Percentiles rank a stretch among this genome's conserved stretches.
Evolutionary conservation across 2,329 filamentous ascomycete species (phyloP).

Genomic region (Ceratocystis harringtonii): DNA sequence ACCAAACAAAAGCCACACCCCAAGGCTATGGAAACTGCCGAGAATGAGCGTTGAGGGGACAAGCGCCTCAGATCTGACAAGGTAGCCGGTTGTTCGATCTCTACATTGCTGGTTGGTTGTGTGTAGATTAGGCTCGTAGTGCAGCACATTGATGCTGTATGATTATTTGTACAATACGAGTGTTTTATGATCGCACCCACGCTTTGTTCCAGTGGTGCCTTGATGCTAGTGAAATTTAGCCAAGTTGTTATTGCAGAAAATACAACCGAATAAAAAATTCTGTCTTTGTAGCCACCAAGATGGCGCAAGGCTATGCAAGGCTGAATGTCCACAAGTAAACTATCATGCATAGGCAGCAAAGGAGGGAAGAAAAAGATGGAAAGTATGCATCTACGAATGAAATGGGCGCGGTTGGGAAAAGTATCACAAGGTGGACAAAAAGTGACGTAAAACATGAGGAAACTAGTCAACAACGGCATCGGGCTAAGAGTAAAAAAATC

Average conservation of each 20-base stretch:
- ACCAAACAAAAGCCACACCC: neutral
- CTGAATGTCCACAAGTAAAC: no score
- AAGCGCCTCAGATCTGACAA: neutral
- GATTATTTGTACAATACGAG: conserved; percentile 13
- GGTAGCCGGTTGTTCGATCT: neutral
- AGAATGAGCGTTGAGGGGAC: neutral
- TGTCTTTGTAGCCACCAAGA: neutral
- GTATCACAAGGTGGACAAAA: no score
- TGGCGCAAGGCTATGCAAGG: no score
- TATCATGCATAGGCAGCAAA: no score
- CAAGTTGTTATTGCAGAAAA: neutral
- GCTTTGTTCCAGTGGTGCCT: neutral
- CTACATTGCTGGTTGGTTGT: neutral
- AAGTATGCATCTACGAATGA: no score
- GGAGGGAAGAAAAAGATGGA: no score
- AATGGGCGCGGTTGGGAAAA: no score
- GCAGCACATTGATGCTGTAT: neutral
- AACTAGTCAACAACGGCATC: no score
- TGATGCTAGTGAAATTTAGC: neutral
- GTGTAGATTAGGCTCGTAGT: conserved; percentile 12
- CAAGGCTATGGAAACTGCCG: neutral
- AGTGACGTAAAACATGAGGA: no score
- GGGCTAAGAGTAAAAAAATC: no score
- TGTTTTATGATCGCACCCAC: neutral
- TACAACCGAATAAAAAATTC: neutral